Conservation (phyloP, 257 asterid genomes). For the Scutellaria minor region DNA sequence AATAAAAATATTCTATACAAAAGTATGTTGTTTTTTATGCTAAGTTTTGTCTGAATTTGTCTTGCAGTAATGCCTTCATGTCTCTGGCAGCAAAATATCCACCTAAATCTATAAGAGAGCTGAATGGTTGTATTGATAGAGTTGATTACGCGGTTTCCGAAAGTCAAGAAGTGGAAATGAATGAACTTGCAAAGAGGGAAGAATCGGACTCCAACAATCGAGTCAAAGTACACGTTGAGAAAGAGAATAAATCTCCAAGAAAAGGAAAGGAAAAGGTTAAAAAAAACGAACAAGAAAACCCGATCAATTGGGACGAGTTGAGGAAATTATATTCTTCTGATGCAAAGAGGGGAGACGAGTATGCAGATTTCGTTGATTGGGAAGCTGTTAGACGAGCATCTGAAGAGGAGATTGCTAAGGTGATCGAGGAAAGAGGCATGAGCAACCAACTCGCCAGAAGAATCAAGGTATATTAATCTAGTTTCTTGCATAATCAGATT, state of each 20-base stretch:
- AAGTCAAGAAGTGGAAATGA: neutral
- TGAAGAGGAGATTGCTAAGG: conserved; percentile 35
- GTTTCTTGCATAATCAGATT: neutral
- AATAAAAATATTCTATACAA: neutral
- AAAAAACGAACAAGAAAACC: conserved; percentile 18
- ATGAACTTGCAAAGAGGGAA: neutral
- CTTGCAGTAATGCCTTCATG: conserved; percentile 64
- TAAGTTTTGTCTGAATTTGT: neutral
- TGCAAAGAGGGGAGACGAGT: conserved; percentile 3
- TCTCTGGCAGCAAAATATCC: conserved; percentile 52
- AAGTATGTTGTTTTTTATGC: neutral
- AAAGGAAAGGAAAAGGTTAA: conserved; percentile 19
- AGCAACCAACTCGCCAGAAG: conserved; percentile 46
- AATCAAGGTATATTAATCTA: conserved; percentile 51
- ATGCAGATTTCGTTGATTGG: conserved; percentile 60
- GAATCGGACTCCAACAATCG: neutral
- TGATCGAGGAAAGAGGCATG: conserved; percentile 54
- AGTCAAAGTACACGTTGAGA: neutral
- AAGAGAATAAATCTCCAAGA: conserved; percentile 1
- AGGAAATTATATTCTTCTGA: conserved; percentile 37
- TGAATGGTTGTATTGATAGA: conserved; percentile 11
- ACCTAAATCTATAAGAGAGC: conserved; percentile 23
- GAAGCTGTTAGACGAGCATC: conserved; percentile 57
- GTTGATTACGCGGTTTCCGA: conserved; percentile 3
- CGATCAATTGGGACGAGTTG: conserved; percentile 54